Base-by-base conservation (phyloP, 148 eudicot genomes). In the Rhododendron molle region DNA sequence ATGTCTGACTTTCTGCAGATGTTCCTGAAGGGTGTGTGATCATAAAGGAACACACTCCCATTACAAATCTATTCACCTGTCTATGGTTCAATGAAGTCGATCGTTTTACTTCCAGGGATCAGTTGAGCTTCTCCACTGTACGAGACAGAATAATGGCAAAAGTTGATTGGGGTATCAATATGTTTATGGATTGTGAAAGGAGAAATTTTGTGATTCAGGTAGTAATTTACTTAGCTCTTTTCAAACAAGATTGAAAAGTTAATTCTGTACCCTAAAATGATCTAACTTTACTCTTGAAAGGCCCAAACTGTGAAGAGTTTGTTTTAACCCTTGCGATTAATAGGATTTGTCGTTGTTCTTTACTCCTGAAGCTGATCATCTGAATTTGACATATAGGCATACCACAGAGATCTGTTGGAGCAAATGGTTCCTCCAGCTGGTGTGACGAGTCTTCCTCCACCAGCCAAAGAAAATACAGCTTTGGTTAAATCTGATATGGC, bases 11-110 rank as follows among this genome's bases (percentile, higher is more conserved):
- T 78, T 81, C 74, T 92, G 90, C 93, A 96, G 99, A 96, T 92
- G 98, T 96, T 81, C 99, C 99, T 40, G 99, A 96, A 88, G 99
- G 99, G 38, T 96, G 99, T 86, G 98, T 93, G 86, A 91, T 96
- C 74, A 89, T 96, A 86, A 93, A 93, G 80, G 99, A 96, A 72
- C 99, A 96, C 88, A 95, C 90, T 76, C 98, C 99, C 85, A 86
- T 95, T 78, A 93, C 99, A 77, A 94, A 96, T 90, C 91, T 96
- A 62, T 95, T 95, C 87, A 89, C 98, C 87, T 96, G 99, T 88
- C 88, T 93, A 54, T 96, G 99, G 99, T 96, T 95, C 90, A 96
- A 95, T 84, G 99, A 96, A 90, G 98, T 96, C 40, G 99, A 96
- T 86, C 98, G 99, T 28, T 96, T 96, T 89, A 96, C 99, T 84